Evolutionary conservation across 2,329 filamentous ascomycete species (phyloP), one percentile per base, ranked within the genome.

Genomic region (Scortechinia acanthostroma): DNA sequence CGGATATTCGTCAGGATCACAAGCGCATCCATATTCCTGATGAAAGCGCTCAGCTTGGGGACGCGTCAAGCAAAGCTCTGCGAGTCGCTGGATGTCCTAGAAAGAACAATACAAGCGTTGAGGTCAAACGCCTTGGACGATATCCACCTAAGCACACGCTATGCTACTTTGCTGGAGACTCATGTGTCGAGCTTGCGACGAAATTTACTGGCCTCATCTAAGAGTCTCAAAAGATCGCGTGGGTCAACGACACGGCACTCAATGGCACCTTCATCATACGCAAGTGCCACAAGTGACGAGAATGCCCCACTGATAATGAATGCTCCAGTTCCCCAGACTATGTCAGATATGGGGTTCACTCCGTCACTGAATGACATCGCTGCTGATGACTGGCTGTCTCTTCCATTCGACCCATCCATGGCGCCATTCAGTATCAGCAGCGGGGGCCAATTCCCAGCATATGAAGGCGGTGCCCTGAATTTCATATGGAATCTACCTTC

Each of bases 1-100:
- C 62, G 73, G 16, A 71, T 76, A 14, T 74, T 75, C 45, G 57
- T 77, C 2, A 68, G 74, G 20, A 69, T 76, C 42, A 75, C 71
- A 2, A 74, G 71, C 2, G 71, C 71, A 0, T 76, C 74, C 0
- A 74, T 79, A 3, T 76, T 77, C 46, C 58, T 77, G 3, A 67
- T 77, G 51, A 69, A 69, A 51, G 70, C 70, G 0, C 52, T 75
- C 14, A 74, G 71, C 47, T 45, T 75, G 28, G 71, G 71, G 1
- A 65, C 69, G 2, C 62, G 69, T 2, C 69, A 73, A 46, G 64
- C 69, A 4, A 72, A 72, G 42, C 54, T 75, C 4, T 65, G 67
- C 44, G 65, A 67, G 22, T 71, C 68, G 0, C 59, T 75, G 1
- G 65, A 73, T 45, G 63, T 70, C 2, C 58, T 75, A 1, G 68